A percentile compares a stretch with the other conserved stretches of the same genome.
These are phyloP conservation scores for Dactylorhiza incarnata DNA, from an alignment of 106 monocot species.

Conservation along the genomic window DNA sequence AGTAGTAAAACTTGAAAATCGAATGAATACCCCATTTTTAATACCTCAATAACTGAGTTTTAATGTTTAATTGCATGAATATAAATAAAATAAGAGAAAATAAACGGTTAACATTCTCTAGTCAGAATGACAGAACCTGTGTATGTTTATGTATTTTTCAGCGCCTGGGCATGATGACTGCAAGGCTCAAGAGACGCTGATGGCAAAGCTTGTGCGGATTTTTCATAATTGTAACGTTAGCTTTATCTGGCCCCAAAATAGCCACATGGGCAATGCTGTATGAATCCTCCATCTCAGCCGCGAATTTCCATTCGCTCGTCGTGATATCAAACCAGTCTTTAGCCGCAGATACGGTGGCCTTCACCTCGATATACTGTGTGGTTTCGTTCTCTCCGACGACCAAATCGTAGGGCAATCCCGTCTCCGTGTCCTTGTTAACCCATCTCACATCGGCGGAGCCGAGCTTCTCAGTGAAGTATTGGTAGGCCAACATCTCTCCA, in stretches of 20 bases:
- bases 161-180: conserved; percentile 48
- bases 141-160: neutral
- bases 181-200: conserved; percentile 49
- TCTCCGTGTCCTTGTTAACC: conserved; percentile 79
- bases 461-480: conserved; percentile 54
- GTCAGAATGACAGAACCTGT: neutral
- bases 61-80: neutral
- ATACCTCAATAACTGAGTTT: too few relatives aligned
- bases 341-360: conserved; percentile 58
- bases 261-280: conserved; percentile 72
- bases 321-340: conserved; percentile 82
- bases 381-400: conserved; percentile 31
- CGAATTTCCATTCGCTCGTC: conserved; percentile 81
- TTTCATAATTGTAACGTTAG: conserved; percentile 49
- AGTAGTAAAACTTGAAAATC: too few relatives aligned
- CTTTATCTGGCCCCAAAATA: conserved; percentile 33
- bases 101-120: neutral
- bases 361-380: conserved; percentile 82
- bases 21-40: too few relatives aligned
- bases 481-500: conserved; percentile 65
- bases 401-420: conserved; percentile 89
- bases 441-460: conserved; percentile 51
- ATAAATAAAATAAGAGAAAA: neutral
- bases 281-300: conserved; percentile 54
- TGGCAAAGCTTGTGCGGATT: conserved; percentile 64